phyloP scores from a whole-genome alignment of 2,329 filamentous ascomycete species.

The Phialemonium atrogriseum region DNA sequence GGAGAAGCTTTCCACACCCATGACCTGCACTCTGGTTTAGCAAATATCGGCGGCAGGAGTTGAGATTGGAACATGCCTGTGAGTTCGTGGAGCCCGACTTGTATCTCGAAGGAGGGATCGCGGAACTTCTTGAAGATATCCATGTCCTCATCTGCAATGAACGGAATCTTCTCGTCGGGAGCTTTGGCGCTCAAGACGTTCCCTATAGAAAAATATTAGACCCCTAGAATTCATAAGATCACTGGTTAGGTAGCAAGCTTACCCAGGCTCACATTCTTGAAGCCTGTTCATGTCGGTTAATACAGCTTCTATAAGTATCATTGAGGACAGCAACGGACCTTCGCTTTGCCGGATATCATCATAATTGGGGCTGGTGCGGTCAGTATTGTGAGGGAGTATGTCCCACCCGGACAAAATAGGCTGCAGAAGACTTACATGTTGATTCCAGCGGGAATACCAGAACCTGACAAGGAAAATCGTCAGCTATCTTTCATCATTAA shows the following conservation, averaged over 20 bases:
- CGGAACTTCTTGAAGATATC: conserved; percentile 74
- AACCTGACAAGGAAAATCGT: conserved; percentile 22
- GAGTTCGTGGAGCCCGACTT: conserved; percentile 90
- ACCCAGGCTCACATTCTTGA: conserved; percentile 85
- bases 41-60: too few relatives aligned
- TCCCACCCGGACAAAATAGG: too few relatives aligned
- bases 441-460: conserved; percentile 60
- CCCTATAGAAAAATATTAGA: conserved; percentile 23
- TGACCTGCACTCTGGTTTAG: conserved; percentile 47
- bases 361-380: conserved; percentile 59
- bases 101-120: conserved; percentile 85
- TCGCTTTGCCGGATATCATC: conserved; percentile 70
- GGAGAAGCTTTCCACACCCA: conserved; percentile 86
- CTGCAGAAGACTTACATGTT: conserved; percentile 44
- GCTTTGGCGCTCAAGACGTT: conserved; percentile 90
- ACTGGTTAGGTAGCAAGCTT: too few relatives aligned
- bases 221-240: too few relatives aligned
- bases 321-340: neutral
- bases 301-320: too few relatives aligned
- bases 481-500: neutral
- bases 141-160: conserved; percentile 73
- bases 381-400: too few relatives aligned
- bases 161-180: conserved; percentile 85
- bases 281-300: too few relatives aligned
- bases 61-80: conserved; percentile 29